Conservation (phyloP, 2,329 filamentous ascomycete species). For the Aspergillus proliferans region DNA sequence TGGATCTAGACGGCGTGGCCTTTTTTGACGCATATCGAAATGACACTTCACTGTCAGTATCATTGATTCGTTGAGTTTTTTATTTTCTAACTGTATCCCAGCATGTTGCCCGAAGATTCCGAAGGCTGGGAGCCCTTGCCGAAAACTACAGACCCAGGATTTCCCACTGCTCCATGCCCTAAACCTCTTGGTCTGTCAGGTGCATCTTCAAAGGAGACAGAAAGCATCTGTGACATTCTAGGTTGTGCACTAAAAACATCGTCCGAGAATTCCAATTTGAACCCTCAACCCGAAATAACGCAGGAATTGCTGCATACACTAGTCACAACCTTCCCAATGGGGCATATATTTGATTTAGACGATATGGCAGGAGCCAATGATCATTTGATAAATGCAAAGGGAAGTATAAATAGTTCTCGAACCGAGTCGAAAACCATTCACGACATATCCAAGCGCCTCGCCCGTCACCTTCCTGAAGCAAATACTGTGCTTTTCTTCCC, state of each 20-base stretch:
- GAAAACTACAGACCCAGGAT: constrained; percentile 10
- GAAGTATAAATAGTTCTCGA: not conserved
- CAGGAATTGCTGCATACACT: constrained; percentile 6
- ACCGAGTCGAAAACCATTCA: constrained; percentile 5
- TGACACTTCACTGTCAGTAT: constrained; percentile 19
- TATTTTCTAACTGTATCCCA: constrained; percentile 2
- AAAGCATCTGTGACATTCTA: constrained; percentile 13
- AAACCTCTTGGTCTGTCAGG: constrained; percentile 8
- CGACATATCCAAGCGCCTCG: constrained; percentile 8
- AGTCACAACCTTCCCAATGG: constrained; percentile 17
- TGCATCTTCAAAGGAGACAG: not conserved
- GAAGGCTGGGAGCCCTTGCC: constrained; percentile 19
- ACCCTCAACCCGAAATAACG: not conserved
- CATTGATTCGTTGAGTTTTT: not conserved
- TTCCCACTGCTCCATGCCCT: constrained; percentile 8
- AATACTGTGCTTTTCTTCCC: constrained; percentile 26
- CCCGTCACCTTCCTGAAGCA: constrained; percentile 17
- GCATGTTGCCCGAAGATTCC: constrained; percentile 10
- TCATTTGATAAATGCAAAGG: not conserved
- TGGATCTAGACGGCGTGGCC: constrained; percentile 34
- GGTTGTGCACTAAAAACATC: constrained; percentile 10
- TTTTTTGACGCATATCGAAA: constrained; percentile 20
- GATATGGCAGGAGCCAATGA: constrained; percentile 2
- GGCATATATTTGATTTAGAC: constrained; percentile 17
- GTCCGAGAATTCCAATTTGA: not conserved